Evolutionary conservation across 2,329 filamentous ascomycete species (phyloP), one percentile per base, ranked within the genome.

Genomic region (Diaporthe citriasiana): DNA sequence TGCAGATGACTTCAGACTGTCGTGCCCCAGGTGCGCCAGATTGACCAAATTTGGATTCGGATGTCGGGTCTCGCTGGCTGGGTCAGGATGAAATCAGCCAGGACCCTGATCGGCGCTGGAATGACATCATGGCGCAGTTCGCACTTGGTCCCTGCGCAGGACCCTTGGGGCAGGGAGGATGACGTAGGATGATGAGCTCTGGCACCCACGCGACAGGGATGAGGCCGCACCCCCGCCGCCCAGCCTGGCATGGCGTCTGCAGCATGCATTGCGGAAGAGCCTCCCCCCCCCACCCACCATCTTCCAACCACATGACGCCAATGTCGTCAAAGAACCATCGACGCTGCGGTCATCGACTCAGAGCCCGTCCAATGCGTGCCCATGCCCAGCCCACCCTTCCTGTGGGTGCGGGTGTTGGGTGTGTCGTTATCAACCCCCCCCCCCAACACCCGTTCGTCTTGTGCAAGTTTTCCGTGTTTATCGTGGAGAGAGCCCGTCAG

Each of bases 1-100:
- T 72, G 70, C 70, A 72, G 27, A 72, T 72, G 71, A 70, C 71
- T 73, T 70, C 71, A 73, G 60, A 35, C 71, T 66, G 60, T 66
- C 60, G 45, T 66, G 60, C 42, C 42, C 60, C 42, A 38, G 27
- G 45, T 4, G 42, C 45, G 42, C 60, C 60, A 66, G 27, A 30
- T 17, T 42, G 56, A n/a, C 71, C 63, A 40, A 42, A 15, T 50
- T 71, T 42, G 72, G 47, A 25, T 40, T 57, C 40, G 42, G 72
- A 74, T 74, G 60, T 66, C 60, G 60, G 42, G 60, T 25, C 30
- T 66, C 22, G 45, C 27, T 51, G 68, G 56, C 72, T 60, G 60
- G 47, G 47, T 71, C 66, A 60, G 71, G 38, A 66, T 40, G 40
- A 56, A 56, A 53, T 30, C 63, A 57, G 47, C 68, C 68, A 66